Conservation (phyloP, 2,329 filamentous ascomycete species). For the Botrytis porri region DNA sequence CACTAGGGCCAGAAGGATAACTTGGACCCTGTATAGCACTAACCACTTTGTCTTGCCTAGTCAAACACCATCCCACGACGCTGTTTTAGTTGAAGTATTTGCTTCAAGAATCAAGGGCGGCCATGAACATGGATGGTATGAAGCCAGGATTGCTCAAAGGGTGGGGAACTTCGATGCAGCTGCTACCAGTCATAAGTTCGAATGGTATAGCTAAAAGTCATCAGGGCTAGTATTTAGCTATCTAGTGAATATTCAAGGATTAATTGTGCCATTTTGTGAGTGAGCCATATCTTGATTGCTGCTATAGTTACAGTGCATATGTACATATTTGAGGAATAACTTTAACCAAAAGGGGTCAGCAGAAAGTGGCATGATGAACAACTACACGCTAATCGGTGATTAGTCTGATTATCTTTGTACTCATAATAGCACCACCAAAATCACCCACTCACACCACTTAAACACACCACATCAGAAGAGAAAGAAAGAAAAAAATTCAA, state of each 20-base stretch:
- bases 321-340: background rate
- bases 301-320: conserved; percentile 10
- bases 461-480: background rate
- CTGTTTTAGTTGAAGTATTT: conserved; percentile 21
- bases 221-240: background rate
- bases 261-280: background rate
- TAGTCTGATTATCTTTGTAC: conserved; percentile 1
- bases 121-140: conserved; percentile 11
- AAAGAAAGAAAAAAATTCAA: background rate
- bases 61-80: conserved; percentile 27
- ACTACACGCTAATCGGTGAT: background rate
- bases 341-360: background rate
- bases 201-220: background rate
- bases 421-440: conserved; percentile 7
- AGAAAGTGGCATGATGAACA: conserved; percentile 1
- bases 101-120: conserved; percentile 2
- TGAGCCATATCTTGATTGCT: background rate
- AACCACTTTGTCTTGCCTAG: conserved; percentile 8
- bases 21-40: conserved; percentile 9
- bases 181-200: conserved; percentile 13
- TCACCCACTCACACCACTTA: background rate
- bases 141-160: conserved; percentile 1
- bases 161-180: conserved; percentile 2
- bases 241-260: background rate
- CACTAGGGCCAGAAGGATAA: conserved; percentile 5